Conservation (phyloP, 2,329 filamentous ascomycete genomes). For the Penicillium capsulatum region DNA sequence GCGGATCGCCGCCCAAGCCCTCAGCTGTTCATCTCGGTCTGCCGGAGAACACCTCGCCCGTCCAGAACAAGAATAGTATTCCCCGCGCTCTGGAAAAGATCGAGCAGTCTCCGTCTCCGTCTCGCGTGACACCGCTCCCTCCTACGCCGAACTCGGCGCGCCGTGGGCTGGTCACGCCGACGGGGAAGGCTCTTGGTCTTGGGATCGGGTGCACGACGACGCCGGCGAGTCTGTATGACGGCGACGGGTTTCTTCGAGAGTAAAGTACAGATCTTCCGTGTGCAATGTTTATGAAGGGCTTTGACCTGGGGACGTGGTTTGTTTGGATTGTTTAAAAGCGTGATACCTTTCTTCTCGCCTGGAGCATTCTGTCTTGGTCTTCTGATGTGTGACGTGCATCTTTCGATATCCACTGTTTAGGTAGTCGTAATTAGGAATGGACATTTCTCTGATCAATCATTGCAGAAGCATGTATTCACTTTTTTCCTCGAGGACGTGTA, state of each 20-base stretch:
- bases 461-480: no score
- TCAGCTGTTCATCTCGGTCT: conserved; percentile 8
- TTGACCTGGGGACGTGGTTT: conserved; percentile 2
- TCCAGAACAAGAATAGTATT: conserved; percentile 11
- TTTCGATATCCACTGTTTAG: conserved; percentile 17
- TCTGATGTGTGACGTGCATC: conserved; percentile 7
- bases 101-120: conserved; percentile 16
- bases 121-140: conserved; percentile 9
- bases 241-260: conserved; percentile 38
- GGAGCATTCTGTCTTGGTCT: conserved; percentile 6
- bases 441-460: conserved; percentile 4
- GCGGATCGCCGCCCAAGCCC: conserved; percentile 12
- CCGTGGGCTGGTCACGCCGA: conserved; percentile 27
- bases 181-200: conserved; percentile 25
- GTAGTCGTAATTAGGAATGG: conserved; percentile 21
- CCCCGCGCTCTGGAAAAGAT: conserved; percentile 15
- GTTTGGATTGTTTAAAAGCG: conserved; percentile 11
- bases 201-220: conserved; percentile 33
- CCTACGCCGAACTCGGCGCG: conserved; percentile 15
- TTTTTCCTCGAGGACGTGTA: no score
- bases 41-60: conserved; percentile 14
- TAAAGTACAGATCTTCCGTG: conserved; percentile 13
- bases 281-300: conserved; percentile 1
- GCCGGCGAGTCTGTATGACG: conserved; percentile 47
- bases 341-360: conserved; percentile 16